Evolutionary conservation across 441 rosid genomes (phyloP).

Genomic region (Adansonia grandidieri): DNA sequence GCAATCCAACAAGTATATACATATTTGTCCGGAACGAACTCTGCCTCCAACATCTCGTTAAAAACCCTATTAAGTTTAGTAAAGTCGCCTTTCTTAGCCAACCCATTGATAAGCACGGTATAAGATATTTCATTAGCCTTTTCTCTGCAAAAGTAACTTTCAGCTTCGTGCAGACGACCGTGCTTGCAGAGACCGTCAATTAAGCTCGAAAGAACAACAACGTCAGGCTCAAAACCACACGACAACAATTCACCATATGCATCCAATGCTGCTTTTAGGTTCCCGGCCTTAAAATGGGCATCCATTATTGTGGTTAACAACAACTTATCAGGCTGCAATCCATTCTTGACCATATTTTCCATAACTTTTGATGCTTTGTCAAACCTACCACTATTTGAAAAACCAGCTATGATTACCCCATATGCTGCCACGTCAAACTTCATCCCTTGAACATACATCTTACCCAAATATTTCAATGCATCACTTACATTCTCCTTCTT

Average conservation of each 20-base stretch:
- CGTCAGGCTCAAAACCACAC: conserved; percentile 46
- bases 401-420: conserved; percentile 43
- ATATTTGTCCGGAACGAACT: conserved; percentile 43
- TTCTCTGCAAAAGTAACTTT: conserved; percentile 39
- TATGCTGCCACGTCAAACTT: conserved; percentile 39
- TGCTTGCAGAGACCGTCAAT: conserved; percentile 47
- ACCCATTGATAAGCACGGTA: conserved; percentile 41
- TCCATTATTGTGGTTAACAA: conserved; percentile 42
- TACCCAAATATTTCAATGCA: conserved; percentile 42
- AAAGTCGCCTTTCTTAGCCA: conserved; percentile 42
- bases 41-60: conserved; percentile 37
- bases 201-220: conserved; percentile 41
- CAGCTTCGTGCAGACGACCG: conserved; percentile 40
- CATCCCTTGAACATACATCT: conserved; percentile 40
- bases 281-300: conserved; percentile 42
- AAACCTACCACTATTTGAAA: conserved; percentile 36
- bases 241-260: conserved; percentile 28
- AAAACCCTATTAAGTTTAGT: conserved; percentile 39
- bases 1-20: conserved; percentile 51
- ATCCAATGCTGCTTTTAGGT: conserved; percentile 36
- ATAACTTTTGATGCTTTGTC: conserved; percentile 32
- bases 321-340: conserved; percentile 42
- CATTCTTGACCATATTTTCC: conserved; percentile 37
- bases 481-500: conserved; percentile 36
- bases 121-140: conserved; percentile 43